Evolutionary conservation across 495 filamentous ascomycete species (phyloP).

Genomic region (Aspergillus ellipticus): DNA sequence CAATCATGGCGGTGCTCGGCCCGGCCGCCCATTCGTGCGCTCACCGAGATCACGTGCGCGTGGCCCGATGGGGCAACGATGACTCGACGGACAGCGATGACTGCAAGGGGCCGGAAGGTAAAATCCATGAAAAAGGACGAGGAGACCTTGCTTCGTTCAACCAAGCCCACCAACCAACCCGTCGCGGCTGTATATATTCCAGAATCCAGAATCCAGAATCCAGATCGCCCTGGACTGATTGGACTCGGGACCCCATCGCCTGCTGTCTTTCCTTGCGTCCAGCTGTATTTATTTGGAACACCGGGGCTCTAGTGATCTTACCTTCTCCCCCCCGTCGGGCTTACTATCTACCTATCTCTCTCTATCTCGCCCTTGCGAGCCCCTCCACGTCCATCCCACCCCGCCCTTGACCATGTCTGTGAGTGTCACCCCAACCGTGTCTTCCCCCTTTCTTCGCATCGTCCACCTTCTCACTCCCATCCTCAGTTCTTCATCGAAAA

Average conservation of each 20-base stretch:
- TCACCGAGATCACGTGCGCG: conserved; percentile 20
- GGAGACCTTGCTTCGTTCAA: no score
- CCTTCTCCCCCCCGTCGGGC: neutral
- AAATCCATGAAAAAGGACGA: neutral
- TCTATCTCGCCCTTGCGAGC: neutral
- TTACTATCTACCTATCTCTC: conserved; percentile 9
- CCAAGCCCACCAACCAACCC: no score
- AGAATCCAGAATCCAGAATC: no score
- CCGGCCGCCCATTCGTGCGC: conserved; percentile 2
- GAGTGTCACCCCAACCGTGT: conserved; percentile 36
- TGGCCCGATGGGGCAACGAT: conserved; percentile 9
- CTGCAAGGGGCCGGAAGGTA: conserved; percentile 9
- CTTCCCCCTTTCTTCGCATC: conserved; percentile 2
- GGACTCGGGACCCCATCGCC: neutral
- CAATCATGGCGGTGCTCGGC: no score
- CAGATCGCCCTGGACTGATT: neutral
- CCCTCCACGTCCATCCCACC: conserved; percentile 1
- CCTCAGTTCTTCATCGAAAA: conserved; percentile 82
- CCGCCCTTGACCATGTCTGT: conserved; percentile 37
- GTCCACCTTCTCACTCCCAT: conserved; percentile 6
- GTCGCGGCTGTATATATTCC: no score
- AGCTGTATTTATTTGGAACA: conserved; percentile 23
- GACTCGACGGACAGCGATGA: conserved; percentile 21
- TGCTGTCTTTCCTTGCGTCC: neutral
- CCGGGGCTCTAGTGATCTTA: conserved; percentile 1